These are phyloP conservation scores for Solanum appendiculatum DNA, from an alignment of 257 asterid species.

Conservation along the genomic window DNA sequence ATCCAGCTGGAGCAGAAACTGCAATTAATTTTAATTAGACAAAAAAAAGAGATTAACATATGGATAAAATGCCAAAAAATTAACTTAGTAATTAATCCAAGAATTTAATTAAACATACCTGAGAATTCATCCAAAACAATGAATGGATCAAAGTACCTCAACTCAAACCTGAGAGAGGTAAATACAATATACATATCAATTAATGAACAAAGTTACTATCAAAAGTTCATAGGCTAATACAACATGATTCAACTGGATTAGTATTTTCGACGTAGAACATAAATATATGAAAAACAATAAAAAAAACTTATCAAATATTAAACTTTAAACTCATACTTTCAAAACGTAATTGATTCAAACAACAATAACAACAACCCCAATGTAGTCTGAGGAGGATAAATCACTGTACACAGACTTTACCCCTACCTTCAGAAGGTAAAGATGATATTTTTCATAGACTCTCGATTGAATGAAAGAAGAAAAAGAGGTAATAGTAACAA, in stretches of 20 bases:
- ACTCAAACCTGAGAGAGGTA: slow-evolving; percentile 45
- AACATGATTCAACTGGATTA: too few relatives aligned
- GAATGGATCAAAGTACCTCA: slow-evolving; percentile 76
- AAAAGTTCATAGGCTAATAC: not conserved
- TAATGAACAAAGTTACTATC: not conserved
- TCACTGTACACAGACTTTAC: fast-evolving
- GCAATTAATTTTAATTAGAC: not conserved
- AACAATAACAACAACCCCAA: too few relatives aligned
- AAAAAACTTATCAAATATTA: too few relatives aligned
- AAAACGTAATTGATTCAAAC: too few relatives aligned
- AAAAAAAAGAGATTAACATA: not conserved
- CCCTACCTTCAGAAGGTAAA: too few relatives aligned
- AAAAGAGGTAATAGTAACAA: too few relatives aligned
- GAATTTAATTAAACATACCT: slow-evolving; percentile 19
- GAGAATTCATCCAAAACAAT: slow-evolving; percentile 83
- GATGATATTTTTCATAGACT: too few relatives aligned
- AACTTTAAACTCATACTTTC: too few relatives aligned
- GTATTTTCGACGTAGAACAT: too few relatives aligned
- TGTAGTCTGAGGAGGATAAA: not conserved
- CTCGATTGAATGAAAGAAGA: not conserved
- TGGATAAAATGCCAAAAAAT: not conserved
- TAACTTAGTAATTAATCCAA: not conserved
- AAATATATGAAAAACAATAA: too few relatives aligned
- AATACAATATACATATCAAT: not conserved
- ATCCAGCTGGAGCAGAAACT: slow-evolving; percentile 97